A percentile compares a stretch with the other conserved stretches of the same genome.
phyloP scores from a whole-genome alignment of 2,329 filamentous ascomycete genomes.

The Ophiosphaerella herpotricha region DNA sequence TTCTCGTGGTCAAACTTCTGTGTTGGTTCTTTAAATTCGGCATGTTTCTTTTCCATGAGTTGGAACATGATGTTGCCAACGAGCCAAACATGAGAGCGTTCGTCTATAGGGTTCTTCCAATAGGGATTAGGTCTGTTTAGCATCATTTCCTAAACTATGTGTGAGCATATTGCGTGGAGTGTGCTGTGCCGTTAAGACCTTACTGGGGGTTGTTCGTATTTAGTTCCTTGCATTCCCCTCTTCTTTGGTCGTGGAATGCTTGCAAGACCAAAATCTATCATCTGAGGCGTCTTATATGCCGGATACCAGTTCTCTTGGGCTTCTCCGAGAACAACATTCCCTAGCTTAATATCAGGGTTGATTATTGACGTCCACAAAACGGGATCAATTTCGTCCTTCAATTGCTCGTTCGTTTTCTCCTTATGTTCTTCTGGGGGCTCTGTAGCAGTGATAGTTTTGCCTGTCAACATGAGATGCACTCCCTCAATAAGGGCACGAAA shows the following conservation, averaged over 20 bases:
- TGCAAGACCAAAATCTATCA: constrained; percentile 4
- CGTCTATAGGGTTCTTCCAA: background rate
- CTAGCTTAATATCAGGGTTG: constrained; percentile 10
- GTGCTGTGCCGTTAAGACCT: background rate
- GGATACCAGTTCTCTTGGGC: background rate
- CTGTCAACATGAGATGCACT: constrained; percentile 1
- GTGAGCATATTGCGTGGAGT: background rate
- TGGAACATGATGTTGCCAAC: background rate
- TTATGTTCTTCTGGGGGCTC: background rate
- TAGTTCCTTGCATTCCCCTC: background rate
- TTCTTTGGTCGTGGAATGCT: too few species aligned
- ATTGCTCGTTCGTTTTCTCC: too few species aligned
- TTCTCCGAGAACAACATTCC: constrained; percentile 5
- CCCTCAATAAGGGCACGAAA: constrained; percentile 8
- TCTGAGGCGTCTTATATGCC: constrained; percentile 1
- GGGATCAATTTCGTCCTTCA: background rate
- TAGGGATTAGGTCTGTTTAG: too few species aligned
- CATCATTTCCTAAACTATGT: background rate
- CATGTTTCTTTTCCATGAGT: background rate
- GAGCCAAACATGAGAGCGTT: background rate
- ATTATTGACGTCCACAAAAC: background rate
- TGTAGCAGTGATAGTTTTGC: background rate
- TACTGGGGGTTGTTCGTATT: constrained; percentile 1
- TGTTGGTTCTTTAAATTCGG: background rate
- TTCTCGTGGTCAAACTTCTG: background rate